A percentile compares a stretch with the other conserved stretches of the same genome.
These are phyloP conservation scores for Chlamydomonas reinhardtii DNA, from an alignment of 163 green algal species.

Conservation along the genomic window DNA sequence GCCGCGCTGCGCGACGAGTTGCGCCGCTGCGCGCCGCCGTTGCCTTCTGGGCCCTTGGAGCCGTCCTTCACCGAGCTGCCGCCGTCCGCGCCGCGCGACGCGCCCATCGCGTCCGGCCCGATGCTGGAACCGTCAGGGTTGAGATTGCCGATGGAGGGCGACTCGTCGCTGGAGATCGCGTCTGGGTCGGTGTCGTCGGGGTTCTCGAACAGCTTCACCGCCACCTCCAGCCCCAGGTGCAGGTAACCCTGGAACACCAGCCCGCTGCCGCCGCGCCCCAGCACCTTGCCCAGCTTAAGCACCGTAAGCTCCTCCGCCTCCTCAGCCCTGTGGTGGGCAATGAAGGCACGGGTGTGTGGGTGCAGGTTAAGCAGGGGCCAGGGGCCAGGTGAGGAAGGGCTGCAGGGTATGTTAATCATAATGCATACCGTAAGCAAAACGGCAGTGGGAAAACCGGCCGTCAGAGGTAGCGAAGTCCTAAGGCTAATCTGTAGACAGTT, in stretches of 20 bases:
- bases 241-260: slow-evolving; percentile 50
- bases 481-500: too few relatives aligned
- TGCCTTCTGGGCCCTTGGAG: not conserved
- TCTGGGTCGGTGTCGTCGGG: slow-evolving; percentile 45
- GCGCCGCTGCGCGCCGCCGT: too few relatives aligned
- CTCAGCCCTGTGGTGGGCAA: slow-evolving; percentile 4
- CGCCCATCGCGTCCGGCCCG: not conserved
- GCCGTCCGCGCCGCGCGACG: not conserved
- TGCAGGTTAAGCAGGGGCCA: not conserved
- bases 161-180: not conserved
- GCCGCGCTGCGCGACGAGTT: not conserved
- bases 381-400: too few relatives aligned
- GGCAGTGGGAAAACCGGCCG: too few relatives aligned
- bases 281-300: slow-evolving; percentile 47
- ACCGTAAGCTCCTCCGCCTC: slow-evolving; percentile 41
- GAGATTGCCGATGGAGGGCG: not conserved
- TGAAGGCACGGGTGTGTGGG: too few relatives aligned
- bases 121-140: not conserved
- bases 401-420: too few relatives aligned
- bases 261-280: slow-evolving; percentile 42
- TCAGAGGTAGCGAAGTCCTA: too few relatives aligned
- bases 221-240: slow-evolving; percentile 47
- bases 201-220: slow-evolving; percentile 49
- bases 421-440: too few relatives aligned
- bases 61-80: not conserved